These are phyloP conservation scores for Lasiosphaeris hirsuta DNA, from an alignment of 495 filamentous ascomycete genomes.

Conservation along the genomic window DNA sequence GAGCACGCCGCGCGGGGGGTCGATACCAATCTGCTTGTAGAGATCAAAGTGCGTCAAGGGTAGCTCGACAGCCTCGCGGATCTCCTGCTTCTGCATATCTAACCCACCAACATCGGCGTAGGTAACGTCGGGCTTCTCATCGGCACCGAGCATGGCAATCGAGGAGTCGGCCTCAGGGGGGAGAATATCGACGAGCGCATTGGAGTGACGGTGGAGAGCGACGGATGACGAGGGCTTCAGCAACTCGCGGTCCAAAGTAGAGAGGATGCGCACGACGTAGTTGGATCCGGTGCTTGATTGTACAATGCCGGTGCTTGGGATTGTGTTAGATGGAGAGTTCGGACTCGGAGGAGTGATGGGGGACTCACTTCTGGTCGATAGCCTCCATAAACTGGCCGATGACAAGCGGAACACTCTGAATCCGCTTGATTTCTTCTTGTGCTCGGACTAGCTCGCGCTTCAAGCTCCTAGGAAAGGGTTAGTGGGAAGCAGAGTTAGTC, in stretches of 20 bases:
- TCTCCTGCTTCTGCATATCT: constrained; percentile 99
- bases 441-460: constrained; percentile 96
- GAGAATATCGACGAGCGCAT: constrained; percentile 96
- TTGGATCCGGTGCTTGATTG: constrained; percentile 98
- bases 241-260: constrained; percentile 95
- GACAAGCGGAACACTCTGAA: constrained; percentile 95
- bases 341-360: neutral
- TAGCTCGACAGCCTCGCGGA: constrained; percentile 93
- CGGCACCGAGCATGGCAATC: constrained; percentile 93
- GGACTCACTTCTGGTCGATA: constrained; percentile 94
- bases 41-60: constrained; percentile 96
- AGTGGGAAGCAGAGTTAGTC: constrained; percentile 3
- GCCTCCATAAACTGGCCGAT: constrained; percentile 99
- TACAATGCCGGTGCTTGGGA: constrained; percentile 88
- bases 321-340: constrained; percentile 12
- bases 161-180: constrained; percentile 97
- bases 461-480: constrained; percentile 64
- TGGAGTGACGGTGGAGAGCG: constrained; percentile 95
- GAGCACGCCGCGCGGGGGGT: constrained; percentile 92
- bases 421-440: constrained; percentile 99
- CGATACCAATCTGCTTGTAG: constrained; percentile 97
- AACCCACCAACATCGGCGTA: constrained; percentile 97
- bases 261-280: constrained; percentile 97
- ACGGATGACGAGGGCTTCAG: constrained; percentile 97
- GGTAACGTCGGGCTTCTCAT: constrained; percentile 97